phyloP scores from a whole-genome alignment of 148 eudicot genomes.

The Rhododendron griersonianum region DNA sequence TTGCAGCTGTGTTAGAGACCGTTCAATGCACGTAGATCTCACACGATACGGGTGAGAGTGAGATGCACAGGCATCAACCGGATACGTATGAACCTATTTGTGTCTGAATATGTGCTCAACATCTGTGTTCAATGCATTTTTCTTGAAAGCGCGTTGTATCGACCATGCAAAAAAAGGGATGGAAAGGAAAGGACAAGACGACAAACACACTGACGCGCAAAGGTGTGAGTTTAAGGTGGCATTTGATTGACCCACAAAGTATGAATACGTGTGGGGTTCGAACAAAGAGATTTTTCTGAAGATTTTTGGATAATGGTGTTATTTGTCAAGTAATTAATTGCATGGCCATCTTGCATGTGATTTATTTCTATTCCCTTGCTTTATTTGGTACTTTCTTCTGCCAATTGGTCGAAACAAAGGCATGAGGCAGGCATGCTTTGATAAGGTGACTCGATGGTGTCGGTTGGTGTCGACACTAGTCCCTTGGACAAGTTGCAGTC shows the following conservation, averaged over 20 bases:
- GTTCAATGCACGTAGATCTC: not conserved
- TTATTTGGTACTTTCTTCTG: not conserved
- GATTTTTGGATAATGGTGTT: not conserved
- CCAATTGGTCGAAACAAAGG: not conserved
- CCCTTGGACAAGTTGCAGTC: not conserved
- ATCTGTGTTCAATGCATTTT: not conserved
- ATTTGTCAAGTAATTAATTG: not conserved
- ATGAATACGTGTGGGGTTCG: not conserved
- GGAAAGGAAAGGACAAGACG: not conserved
- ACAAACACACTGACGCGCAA: not conserved
- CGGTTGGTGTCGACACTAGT: not conserved
- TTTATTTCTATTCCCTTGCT: not conserved
- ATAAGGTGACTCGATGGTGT: not conserved
- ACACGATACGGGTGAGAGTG: not conserved
- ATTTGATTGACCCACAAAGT: not conserved
- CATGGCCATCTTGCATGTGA: not conserved
- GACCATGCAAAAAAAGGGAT: not conserved
- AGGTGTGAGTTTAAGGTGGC: not conserved
- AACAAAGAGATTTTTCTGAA: not conserved
- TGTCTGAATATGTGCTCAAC: not conserved
- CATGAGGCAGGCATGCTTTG: not conserved
- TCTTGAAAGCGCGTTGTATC: not conserved
- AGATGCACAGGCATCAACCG: not conserved
- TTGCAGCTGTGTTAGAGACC: not conserved
- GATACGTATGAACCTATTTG: not conserved